Conservation (phyloP, 192 early-diverging fungal species). For the Coemansia javaensis region DNA sequence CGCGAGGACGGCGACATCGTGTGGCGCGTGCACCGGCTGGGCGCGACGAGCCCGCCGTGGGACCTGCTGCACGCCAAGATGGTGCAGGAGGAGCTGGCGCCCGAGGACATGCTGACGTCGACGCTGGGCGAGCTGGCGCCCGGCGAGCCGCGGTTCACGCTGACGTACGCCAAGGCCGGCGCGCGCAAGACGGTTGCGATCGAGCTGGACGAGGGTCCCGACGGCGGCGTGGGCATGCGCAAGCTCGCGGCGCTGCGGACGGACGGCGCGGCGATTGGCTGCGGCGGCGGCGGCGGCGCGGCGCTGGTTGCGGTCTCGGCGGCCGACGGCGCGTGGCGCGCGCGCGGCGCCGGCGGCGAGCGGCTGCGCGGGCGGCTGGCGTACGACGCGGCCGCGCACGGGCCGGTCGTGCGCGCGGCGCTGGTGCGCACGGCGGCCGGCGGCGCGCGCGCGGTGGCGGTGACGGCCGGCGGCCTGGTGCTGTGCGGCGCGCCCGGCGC, state of each 20-base stretch:
- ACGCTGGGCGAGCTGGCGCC: constrained; percentile 32
- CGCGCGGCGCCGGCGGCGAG: constrained; percentile 12
- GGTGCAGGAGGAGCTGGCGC: constrained; percentile 31
- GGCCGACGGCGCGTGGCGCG: constrained; percentile 20
- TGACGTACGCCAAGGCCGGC: constrained; percentile 33
- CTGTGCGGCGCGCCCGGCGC: constrained; percentile 52
- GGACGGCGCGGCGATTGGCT: constrained; percentile 4
- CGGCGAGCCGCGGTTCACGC: constrained; percentile 16
- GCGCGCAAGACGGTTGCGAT: constrained; percentile 41
- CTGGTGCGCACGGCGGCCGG: constrained; percentile 7
- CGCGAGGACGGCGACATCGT: constrained; percentile 48
- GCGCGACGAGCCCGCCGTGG: constrained; percentile 28
- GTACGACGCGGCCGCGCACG: constrained; percentile 41
- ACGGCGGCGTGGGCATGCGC: constrained; percentile 46
- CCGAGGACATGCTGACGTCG: constrained; percentile 40
- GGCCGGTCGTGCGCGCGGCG: constrained; percentile 21
- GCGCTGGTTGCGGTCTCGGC: constrained; percentile 8
- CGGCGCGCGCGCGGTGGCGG: constrained; percentile 46
- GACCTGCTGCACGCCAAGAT: constrained; percentile 39
- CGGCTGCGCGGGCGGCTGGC: too few relatives aligned
- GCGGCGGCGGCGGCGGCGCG: constrained; percentile 5
- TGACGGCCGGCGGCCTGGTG: constrained; percentile 60
- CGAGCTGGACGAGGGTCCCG: constrained; percentile 22
- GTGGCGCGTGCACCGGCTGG: constrained; percentile 36
- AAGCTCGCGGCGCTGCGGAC: constrained; percentile 29